A percentile compares a stretch with the other conserved stretches of the same genome.
phyloP scores from a whole-genome alignment of 179 eudicot species.

The Beta lomatogona region DNA sequence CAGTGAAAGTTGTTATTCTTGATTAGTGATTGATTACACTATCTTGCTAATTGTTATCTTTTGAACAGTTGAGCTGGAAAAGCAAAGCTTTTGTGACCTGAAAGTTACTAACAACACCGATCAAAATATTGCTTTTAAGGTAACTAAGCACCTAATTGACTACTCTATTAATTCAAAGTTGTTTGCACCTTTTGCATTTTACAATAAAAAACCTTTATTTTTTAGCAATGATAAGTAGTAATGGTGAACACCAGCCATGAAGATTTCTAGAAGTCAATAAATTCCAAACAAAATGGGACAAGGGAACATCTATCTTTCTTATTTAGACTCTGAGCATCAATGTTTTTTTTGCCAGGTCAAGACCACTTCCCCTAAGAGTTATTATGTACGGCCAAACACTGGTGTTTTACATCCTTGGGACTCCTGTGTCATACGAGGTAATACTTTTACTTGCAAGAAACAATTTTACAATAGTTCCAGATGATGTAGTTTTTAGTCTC shows the following conservation, averaged over 20 bases:
- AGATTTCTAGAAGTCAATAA: background rate
- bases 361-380: constrained; percentile 93
- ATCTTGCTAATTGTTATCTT: constrained; percentile 2
- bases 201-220: background rate
- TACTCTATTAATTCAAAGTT: background rate
- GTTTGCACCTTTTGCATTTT: background rate
- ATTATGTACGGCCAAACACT: constrained; percentile 87
- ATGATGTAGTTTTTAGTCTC: background rate
- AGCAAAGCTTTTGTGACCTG: constrained; percentile 72
- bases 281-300: background rate
- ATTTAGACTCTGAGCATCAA: background rate
- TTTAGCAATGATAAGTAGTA: background rate
- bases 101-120: constrained; percentile 75
- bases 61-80: constrained; percentile 76
- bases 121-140: constrained; percentile 81
- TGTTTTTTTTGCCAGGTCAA: constrained; percentile 59
- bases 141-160: constrained; percentile 21
- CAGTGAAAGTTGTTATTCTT: background rate
- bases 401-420: constrained; percentile 92
- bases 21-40: background rate
- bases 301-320: background rate
- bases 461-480: background rate
- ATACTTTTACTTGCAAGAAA: constrained; percentile 17
- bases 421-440: constrained; percentile 82
- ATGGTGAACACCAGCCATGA: background rate